These are phyloP conservation scores for Orbilia ellipsospora DNA, from an alignment of 2,329 filamentous ascomycete species.

Conservation along the genomic window DNA sequence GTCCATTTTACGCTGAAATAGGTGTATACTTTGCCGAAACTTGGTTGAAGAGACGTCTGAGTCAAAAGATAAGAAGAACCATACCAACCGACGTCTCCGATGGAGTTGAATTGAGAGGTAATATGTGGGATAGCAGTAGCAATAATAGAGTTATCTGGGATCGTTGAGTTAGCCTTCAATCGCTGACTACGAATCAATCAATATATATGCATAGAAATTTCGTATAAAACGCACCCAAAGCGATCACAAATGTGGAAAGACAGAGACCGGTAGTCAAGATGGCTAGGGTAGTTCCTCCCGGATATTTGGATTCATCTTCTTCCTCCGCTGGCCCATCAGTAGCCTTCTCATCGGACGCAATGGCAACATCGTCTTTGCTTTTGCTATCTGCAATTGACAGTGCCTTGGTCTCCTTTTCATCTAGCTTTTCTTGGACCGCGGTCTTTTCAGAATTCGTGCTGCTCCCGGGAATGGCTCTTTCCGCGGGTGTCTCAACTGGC, in stretches of 20 bases:
- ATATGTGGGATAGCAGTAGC: slow-evolving; percentile 55
- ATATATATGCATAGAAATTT: neutral
- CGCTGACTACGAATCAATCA: neutral
- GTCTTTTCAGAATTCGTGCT: slow-evolving; percentile 40
- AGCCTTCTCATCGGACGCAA: slow-evolving; percentile 33
- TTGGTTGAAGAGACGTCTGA: slow-evolving; percentile 62
- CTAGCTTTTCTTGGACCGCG: slow-evolving; percentile 27
- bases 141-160: slow-evolving; percentile 50
- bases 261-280: slow-evolving; percentile 49
- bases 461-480: slow-evolving; percentile 39
- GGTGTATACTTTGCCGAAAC: slow-evolving; percentile 64
- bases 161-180: slow-evolving; percentile 1
- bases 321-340: slow-evolving; percentile 12
- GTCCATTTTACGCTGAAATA: slow-evolving; percentile 62
- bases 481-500: slow-evolving; percentile 16
- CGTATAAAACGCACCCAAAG: slow-evolving; percentile 21
- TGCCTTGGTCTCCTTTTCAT: slow-evolving; percentile 14
- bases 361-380: slow-evolving; percentile 17
- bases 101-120: slow-evolving; percentile 60
- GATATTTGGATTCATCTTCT: slow-evolving; percentile 53
- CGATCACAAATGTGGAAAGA: slow-evolving; percentile 51
- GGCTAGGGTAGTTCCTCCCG: slow-evolving; percentile 29
- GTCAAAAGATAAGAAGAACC: slow-evolving; percentile 63
- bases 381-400: slow-evolving; percentile 7
- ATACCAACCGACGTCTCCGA: slow-evolving; percentile 64